Evolutionary conservation across 306 rosid species (phyloP), one percentile per base, ranked within the genome.

Genomic region (Coriaria nepalensis): DNA sequence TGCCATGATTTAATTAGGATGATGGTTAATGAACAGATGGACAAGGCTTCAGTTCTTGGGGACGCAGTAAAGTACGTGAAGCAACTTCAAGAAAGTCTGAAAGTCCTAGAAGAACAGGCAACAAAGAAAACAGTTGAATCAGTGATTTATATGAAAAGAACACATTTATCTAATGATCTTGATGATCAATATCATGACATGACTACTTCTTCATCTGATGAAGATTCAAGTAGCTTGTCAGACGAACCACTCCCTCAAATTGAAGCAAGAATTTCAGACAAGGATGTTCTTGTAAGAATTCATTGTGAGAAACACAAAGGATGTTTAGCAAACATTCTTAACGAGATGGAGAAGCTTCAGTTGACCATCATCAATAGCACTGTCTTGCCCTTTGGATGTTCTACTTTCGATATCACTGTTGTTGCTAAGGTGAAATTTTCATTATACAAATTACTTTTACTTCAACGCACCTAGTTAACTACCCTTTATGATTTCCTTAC

Each of bases 41-140:
- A 84, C 58, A 88, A 88, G 69, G 93, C 95, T 56, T 78, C 97
- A 0, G 88, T 88, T 5, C 79, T 83, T 43, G 93, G 76, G 61
- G 95, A 75, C 61, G 93, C 95, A 2, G 66, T 78, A 11, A 70
- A 64, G 52, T 62, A 81, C 53, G 58, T 81, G 64, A 76, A 84
- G 40, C 69, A 81, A 39, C 75, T 88, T 11, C 70, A 78, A 62
- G 78, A 74, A 38, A 78, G 78, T 3, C 64, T 74, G 72, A 56
- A 47, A 40, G 53, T 14, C 4, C 82, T 85, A 2, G 95, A 88
- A 63, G 73, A 81, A 59, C 54, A 70, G 40, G 60, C 62, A 10
- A 58, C 62, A 6, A 71, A 70, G 69, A 78, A 59, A 47, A 70
- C 55, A 2, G 50, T 49, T 33, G 83, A 78, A 58, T 73, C 88